Conservation (phyloP, 202 grass and related monocot species). For the Tripidium arundinaceum region DNA sequence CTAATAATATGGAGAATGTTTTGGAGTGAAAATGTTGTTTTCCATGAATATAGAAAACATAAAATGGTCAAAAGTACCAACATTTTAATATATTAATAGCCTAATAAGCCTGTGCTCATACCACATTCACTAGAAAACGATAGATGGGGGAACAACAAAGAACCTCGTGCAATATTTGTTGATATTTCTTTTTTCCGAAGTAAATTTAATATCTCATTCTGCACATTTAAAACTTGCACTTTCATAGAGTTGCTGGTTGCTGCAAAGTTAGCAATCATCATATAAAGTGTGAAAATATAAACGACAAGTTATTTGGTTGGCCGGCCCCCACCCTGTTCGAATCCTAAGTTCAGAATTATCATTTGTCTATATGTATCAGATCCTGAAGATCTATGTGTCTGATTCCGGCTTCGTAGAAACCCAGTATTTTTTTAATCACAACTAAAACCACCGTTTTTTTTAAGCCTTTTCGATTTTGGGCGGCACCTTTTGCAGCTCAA, state of each 20-base stretch:
- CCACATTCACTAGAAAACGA: background rate
- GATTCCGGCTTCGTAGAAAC: constrained; percentile 28
- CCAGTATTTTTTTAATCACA: background rate
- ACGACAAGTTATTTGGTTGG: background rate
- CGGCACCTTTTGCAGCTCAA: constrained; percentile 10
- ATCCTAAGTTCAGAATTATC: background rate
- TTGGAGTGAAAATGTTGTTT: background rate
- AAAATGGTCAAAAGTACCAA: background rate
- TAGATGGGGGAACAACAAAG: background rate
- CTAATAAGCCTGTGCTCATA: background rate
- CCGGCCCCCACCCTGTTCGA: background rate
- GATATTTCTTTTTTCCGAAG: background rate
- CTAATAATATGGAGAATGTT: background rate
- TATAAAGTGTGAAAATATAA: background rate
- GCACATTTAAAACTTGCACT: background rate
- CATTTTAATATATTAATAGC: background rate
- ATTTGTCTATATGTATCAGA: background rate
- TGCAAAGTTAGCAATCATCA: background rate
- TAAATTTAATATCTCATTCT: background rate
- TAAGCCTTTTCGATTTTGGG: background rate
- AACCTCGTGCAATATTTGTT: background rate
- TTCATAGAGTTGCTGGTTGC: background rate
- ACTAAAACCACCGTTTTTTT: background rate
- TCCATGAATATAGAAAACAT: background rate
- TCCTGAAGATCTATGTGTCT: constrained; percentile 20